Evolutionary conservation across 2,329 filamentous ascomycete genomes (phyloP).

Genomic region (Drechslerella stenobrocha): DNA sequence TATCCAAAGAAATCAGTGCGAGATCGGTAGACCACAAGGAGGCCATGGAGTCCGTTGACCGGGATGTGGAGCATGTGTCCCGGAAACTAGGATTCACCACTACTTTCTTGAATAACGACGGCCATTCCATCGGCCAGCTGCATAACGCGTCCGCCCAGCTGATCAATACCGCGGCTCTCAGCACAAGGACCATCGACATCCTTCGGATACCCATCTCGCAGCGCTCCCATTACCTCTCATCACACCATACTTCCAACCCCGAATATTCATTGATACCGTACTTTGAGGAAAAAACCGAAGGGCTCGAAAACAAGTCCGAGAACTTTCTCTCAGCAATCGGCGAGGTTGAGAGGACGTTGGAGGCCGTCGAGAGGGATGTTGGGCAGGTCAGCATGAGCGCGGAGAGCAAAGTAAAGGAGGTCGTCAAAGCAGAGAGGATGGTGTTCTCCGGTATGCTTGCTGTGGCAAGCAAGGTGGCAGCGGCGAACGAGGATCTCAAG

Average conservation of each 20-base stretch:
- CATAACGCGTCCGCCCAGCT: conserved; percentile 50
- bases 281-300: conserved; percentile 60
- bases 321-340: conserved; percentile 59
- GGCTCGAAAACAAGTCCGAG: conserved; percentile 58
- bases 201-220: conserved; percentile 52
- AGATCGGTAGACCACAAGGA: conserved; percentile 67
- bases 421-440: conserved; percentile 52
- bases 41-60: conserved; percentile 67
- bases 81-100: conserved; percentile 52
- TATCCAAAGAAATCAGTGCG: conserved; percentile 74
- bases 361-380: conserved; percentile 59
- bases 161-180: conserved; percentile 51
- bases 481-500: conserved; percentile 41
- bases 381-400: conserved; percentile 54
- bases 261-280: conserved; percentile 58
- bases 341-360: conserved; percentile 61
- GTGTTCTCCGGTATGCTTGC: conserved; percentile 46
- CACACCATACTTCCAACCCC: conserved; percentile 51
- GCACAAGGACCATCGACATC: conserved; percentile 52
- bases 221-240: conserved; percentile 51
- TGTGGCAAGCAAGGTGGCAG: conserved; percentile 39
- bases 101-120: conserved; percentile 52
- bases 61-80: conserved; percentile 67
- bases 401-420: conserved; percentile 59
- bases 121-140: conserved; percentile 49